Evolutionary conservation across 139 green algal species (phyloP), one percentile per base, ranked within the genome.

Genomic region (Chlorella sp.): DNA sequence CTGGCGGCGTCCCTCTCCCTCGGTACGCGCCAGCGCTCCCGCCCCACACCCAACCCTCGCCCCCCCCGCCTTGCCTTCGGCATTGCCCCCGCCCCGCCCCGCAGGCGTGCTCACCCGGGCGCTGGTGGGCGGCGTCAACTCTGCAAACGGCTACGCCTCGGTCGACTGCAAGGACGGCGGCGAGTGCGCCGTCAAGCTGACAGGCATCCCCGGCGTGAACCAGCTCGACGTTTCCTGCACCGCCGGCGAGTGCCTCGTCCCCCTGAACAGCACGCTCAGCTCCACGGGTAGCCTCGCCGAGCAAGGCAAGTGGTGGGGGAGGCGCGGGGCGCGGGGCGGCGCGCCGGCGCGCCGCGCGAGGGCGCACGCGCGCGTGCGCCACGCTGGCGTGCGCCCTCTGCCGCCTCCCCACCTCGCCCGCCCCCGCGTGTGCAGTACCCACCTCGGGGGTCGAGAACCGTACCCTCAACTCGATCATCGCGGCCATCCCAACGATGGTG

Each of bases 401-500:
- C 36, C 36, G 35, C 35, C 62, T 33, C 21, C 38, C 62, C 33
- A 8, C 40, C 36, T 53, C 40, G 9, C 62, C 38, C 36, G n/a
- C 62, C 38, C 62, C 33, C 36, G 36, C 12, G 12, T n/a, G 11
- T 46, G 29, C 67, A 63, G 67, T 19, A 3, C 15, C 29, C 33
- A 31, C n/a, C n/a, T n/a, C n/a, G n/a, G n/a, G 31, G 29, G 43
- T 55, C 17, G 29, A 40, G 23, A 73, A 65, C 41, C 58, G 76
- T 8, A 74, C 63, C 50, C 70, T 41, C 35, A 80, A 82, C 58
- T 64, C 81, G 6, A 40, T 90, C 9, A 79, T 91, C 35, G 82
- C 86, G 0, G 78, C 81, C 3, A 69, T 90, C 9, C 86, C 86
- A 0, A 27, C 74, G 0, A 72, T 90, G 56, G 40, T 79, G 27